A percentile compares a stretch with the other conserved stretches of the same genome.
Evolutionary conservation across 495 filamentous ascomycete species (phyloP).

Genomic region (Parachaetomium inaequale): DNA sequence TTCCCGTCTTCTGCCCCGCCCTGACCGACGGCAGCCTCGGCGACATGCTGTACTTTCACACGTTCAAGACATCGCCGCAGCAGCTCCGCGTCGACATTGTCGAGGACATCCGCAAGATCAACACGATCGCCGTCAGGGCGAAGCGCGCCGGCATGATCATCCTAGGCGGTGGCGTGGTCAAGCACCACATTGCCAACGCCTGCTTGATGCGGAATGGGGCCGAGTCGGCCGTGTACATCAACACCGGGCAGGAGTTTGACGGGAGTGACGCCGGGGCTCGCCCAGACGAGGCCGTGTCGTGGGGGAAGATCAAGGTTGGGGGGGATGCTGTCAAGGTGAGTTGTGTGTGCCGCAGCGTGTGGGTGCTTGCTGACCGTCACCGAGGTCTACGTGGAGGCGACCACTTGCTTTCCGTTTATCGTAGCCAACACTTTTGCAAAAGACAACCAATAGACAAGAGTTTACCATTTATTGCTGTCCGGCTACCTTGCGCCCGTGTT

Average conservation of each 20-base stretch:
- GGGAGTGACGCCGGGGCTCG: slow-evolving; percentile 94
- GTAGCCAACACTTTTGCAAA: slow-evolving; percentile 91
- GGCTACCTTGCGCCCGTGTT: background rate
- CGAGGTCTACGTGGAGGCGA: slow-evolving; percentile 87
- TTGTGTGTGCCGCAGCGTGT: background rate
- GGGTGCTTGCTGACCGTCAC: background rate
- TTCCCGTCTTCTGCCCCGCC: slow-evolving; percentile 94
- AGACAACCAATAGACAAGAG: slow-evolving; percentile 28
- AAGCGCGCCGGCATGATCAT: slow-evolving; percentile 89
- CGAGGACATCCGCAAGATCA: slow-evolving; percentile 82
- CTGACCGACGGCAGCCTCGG: slow-evolving; percentile 91
- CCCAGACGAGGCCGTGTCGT: slow-evolving; percentile 94
- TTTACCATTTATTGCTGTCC: background rate
- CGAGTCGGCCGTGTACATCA: slow-evolving; percentile 93
- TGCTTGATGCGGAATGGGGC: slow-evolving; percentile 96
- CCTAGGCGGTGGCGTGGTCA: slow-evolving; percentile 85
- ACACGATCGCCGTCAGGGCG: slow-evolving; percentile 80
- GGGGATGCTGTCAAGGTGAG: slow-evolving; percentile 81
- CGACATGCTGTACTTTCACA: slow-evolving; percentile 98
- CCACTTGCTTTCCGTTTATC: slow-evolving; percentile 86
- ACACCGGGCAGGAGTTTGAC: slow-evolving; percentile 95
- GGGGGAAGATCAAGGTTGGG: slow-evolving; percentile 93
- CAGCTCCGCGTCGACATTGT: slow-evolving; percentile 83
- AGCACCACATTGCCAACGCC: slow-evolving; percentile 97
- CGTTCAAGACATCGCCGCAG: slow-evolving; percentile 74